Conservation (phyloP, 1,139 yeast genomes). For the Suhomyces atakaporum region DNA sequence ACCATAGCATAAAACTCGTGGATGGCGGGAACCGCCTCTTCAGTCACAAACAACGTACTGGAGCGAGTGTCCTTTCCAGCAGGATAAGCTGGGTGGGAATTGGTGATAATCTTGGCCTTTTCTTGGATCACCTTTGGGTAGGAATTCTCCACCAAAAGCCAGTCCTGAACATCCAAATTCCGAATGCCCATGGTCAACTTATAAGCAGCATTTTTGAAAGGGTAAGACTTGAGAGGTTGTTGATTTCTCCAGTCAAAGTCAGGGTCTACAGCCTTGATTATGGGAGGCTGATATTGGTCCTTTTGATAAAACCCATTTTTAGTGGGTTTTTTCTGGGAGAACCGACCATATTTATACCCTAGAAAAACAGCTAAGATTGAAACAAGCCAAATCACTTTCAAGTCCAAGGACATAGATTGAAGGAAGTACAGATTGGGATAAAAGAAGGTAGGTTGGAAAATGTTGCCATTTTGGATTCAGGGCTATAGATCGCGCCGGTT, state of each 20-base stretch:
- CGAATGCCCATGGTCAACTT: constrained; percentile 70
- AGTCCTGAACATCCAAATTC: constrained; percentile 56
- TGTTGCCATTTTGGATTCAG: too few relatives aligned
- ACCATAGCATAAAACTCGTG: constrained; percentile 57
- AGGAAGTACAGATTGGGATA: too few relatives aligned
- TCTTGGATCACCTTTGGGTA: constrained; percentile 49
- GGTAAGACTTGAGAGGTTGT: constrained; percentile 47
- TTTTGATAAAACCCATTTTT: constrained; percentile 5
- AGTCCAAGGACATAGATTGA: too few relatives aligned
- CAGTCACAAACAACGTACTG: constrained; percentile 38
- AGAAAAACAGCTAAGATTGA: not conserved
- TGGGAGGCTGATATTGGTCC: constrained; percentile 6
- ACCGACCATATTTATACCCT: not conserved
- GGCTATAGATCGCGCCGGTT: too few relatives aligned
- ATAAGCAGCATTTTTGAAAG: constrained; percentile 59
- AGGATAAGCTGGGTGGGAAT: constrained; percentile 40
- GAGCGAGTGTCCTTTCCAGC: constrained; percentile 27
- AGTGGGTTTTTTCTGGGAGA: not conserved
- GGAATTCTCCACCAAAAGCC: constrained; percentile 68
- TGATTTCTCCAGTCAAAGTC: constrained; percentile 50
- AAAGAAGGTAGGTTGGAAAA: too few relatives aligned
- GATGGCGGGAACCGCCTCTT: constrained; percentile 51
- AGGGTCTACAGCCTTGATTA: constrained; percentile 25
- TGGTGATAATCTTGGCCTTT: constrained; percentile 43
- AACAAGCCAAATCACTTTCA: not conserved